Evolutionary conservation across 225 moss, liverwort and hornwort genomes (phyloP).

Genomic region (Physcomitrellopsis africana): DNA sequence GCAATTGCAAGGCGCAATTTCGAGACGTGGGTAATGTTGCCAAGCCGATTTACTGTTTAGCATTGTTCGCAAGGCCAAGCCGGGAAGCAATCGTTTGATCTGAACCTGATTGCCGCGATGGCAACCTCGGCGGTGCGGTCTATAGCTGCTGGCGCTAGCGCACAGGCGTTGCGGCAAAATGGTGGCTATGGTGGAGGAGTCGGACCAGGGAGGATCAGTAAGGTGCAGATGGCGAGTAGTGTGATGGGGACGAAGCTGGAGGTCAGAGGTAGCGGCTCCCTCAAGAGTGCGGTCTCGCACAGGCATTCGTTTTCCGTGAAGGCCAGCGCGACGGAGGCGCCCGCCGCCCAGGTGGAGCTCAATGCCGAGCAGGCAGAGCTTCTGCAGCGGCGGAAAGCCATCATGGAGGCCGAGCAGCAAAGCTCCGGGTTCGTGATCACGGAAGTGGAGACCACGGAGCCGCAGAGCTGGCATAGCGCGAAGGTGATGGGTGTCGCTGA

Average conservation of each 20-base stretch:
- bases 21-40: neutral
- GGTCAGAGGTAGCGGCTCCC: neutral
- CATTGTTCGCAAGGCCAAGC: neutral
- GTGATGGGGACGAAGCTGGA: slow-evolving; percentile 29
- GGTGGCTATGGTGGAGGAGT: slow-evolving; percentile 12
- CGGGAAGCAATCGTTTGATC: neutral
- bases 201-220: neutral
- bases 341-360: slow-evolving; percentile 36
- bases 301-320: neutral
- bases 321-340: slow-evolving; percentile 44
- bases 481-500: slow-evolving; percentile 64
- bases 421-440: slow-evolving; percentile 48
- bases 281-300: neutral
- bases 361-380: slow-evolving; percentile 47
- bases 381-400: slow-evolving; percentile 52
- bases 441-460: slow-evolving; percentile 56
- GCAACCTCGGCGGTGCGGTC: slow-evolving; percentile 39
- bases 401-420: slow-evolving; percentile 52
- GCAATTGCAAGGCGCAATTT: neutral
- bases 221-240: slow-evolving; percentile 8
- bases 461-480: slow-evolving; percentile 64
- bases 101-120: slow-evolving; percentile 11
- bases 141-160: slow-evolving; percentile 30
- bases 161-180: slow-evolving; percentile 26
- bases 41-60: neutral